phyloP scores from a whole-genome alignment of 257 asterid species.

The Fraxinus cuspidata region DNA sequence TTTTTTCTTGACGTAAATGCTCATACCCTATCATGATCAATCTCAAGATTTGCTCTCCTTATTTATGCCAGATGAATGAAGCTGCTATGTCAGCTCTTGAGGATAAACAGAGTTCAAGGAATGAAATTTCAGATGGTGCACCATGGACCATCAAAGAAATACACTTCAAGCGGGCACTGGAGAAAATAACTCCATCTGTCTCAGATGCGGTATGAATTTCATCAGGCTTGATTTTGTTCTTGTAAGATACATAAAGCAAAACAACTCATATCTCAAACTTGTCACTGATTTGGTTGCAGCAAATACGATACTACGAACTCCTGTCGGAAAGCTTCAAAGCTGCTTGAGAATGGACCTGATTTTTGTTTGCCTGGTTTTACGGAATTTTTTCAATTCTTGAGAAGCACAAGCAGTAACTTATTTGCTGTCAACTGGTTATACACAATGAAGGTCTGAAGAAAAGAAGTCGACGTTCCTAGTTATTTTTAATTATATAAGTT shows the following conservation, averaged over 20 bases:
- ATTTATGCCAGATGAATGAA: conserved; percentile 49
- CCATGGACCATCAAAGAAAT: conserved; percentile 46
- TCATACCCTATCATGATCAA: background rate
- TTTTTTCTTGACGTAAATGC: background rate
- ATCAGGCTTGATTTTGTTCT: background rate
- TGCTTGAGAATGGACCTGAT: conserved; percentile 23
- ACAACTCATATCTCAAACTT: background rate
- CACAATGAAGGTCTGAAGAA: background rate
- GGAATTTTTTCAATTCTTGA: background rate
- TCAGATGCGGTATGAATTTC: conserved; percentile 43
- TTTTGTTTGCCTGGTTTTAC: background rate
- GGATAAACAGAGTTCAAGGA: conserved; percentile 40
- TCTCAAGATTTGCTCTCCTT: too few relatives aligned
- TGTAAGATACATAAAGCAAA: background rate
- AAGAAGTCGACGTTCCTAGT: background rate
- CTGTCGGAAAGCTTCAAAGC: conserved; percentile 45
- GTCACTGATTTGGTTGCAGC: conserved; percentile 46
- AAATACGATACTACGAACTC: conserved; percentile 48
- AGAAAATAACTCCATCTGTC: conserved; percentile 67
- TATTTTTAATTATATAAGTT: background rate
- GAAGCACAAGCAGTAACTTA: background rate
- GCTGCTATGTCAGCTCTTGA: conserved; percentile 66
- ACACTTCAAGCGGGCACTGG: conserved; percentile 61
- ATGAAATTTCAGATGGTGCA: conserved; percentile 26
- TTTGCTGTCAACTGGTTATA: background rate